These are phyloP conservation scores for Protostelium mycophagum DNA, from an alignment of 78 protist genomes.

Conservation along the genomic window DNA sequence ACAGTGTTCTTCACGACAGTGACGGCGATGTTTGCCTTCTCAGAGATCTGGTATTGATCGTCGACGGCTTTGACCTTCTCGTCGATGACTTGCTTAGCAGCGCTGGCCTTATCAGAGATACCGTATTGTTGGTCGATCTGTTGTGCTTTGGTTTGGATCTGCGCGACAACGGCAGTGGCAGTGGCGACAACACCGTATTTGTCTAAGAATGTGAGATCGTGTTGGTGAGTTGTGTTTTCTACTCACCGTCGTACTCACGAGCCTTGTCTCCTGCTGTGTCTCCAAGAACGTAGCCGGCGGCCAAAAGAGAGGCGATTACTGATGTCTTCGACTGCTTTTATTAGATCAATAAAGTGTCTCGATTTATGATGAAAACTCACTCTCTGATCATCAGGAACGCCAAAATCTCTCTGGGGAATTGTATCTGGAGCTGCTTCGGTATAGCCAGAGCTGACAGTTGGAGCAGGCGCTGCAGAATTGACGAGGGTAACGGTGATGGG, in stretches of 20 bases:
- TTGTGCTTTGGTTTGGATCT: constrained; percentile 15
- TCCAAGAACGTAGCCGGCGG: constrained; percentile 60
- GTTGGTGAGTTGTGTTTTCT: constrained; percentile 7
- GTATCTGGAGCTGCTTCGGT: constrained; percentile 2
- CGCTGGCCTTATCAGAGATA: constrained; percentile 51
- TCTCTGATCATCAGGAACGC: constrained; percentile 47
- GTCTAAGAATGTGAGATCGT: constrained; percentile 18
- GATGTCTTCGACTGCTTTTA: constrained; percentile 27
- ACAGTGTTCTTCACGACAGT: constrained; percentile 14
- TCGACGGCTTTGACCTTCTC: constrained; percentile 48
- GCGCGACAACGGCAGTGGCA: constrained; percentile 45
- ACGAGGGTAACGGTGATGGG: constrained; percentile 45
- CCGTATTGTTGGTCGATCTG: constrained; percentile 51
- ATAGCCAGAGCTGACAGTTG: not conserved
- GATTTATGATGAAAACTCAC: not conserved
- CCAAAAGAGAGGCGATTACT: constrained; percentile 54
- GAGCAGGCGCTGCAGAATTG: constrained; percentile 1
- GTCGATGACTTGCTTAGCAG: constrained; percentile 26
- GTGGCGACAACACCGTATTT: constrained; percentile 21
- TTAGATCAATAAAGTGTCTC: not conserved
- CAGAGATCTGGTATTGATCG: constrained; percentile 58
- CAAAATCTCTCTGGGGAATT: constrained; percentile 33
- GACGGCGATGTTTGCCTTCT: constrained; percentile 39
- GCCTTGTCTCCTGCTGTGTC: constrained; percentile 45
- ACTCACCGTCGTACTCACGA: constrained; percentile 46